phyloP scores from a whole-genome alignment of 2,329 filamentous ascomycete genomes.

The Chaetothyriales sp. region DNA sequence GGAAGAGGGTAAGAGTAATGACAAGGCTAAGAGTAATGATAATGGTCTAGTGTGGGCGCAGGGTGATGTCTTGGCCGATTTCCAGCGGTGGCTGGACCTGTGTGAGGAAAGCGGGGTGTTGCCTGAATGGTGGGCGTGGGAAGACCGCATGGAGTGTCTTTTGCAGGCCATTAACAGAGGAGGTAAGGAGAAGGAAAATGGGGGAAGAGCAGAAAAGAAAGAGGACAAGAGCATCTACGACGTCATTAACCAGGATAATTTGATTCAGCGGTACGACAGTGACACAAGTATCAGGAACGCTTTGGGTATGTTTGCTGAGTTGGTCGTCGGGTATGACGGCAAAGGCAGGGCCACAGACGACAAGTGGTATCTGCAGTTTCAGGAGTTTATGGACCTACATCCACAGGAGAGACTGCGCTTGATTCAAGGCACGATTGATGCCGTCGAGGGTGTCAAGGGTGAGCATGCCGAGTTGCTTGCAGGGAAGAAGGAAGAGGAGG shows the following conservation, averaged over 20 bases:
- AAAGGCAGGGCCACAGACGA: constrained; percentile 15
- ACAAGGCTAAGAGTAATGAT: neutral
- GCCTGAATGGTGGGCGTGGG: constrained; percentile 22
- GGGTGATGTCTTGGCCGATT: constrained; percentile 19
- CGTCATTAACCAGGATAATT: constrained; percentile 14
- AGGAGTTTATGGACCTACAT: constrained; percentile 20
- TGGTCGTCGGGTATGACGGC: constrained; percentile 18
- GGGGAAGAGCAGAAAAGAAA: too few species aligned
- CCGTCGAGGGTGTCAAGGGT: constrained; percentile 10
- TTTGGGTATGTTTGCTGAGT: constrained; percentile 15
- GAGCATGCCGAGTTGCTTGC: constrained; percentile 8
- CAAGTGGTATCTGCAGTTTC: constrained; percentile 28
- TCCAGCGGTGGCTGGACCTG: constrained; percentile 26
- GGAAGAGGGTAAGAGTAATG: too few species aligned
- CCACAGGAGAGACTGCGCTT: constrained; percentile 20
- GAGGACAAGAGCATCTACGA: constrained; percentile 13
- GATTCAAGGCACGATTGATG: constrained; percentile 15
- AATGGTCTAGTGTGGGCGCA: constrained; percentile 23
- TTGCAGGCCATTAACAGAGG: constrained; percentile 12
- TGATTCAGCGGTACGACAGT: constrained; percentile 14
- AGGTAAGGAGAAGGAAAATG: constrained; percentile 8
- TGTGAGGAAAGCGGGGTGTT: constrained; percentile 24
- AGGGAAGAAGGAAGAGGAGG: too few species aligned
- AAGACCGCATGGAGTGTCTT: constrained; percentile 17
- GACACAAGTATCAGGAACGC: constrained; percentile 14